These are phyloP conservation scores for Juncus inflexus DNA, from an alignment of 176 grass and related monocot genomes.

Conservation along the genomic window DNA sequence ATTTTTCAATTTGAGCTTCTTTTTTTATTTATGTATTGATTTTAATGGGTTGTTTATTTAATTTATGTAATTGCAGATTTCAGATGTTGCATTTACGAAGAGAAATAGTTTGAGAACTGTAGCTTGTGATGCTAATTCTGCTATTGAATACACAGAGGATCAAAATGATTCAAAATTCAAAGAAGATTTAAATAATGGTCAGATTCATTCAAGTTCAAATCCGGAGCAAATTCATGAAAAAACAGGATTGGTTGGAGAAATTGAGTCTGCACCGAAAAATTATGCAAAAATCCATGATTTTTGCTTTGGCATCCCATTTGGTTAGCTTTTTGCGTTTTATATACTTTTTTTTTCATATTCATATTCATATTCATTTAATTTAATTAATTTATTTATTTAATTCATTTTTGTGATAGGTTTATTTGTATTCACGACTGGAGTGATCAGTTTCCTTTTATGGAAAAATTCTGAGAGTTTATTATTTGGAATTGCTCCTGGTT, in stretches of 20 bases:
- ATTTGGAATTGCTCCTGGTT: constrained; percentile 63
- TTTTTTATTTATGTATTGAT: background rate
- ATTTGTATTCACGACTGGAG: constrained; percentile 60
- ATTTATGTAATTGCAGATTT: constrained; percentile 33
- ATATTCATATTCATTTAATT: background rate
- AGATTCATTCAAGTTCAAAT: constrained; percentile 23
- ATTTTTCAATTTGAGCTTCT: background rate
- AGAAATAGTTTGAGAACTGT: constrained; percentile 33
- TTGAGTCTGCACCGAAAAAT: constrained; percentile 40
- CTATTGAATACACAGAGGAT: constrained; percentile 38
- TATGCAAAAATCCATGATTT: constrained; percentile 91
- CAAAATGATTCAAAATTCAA: constrained; percentile 21
- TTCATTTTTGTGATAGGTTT: constrained; percentile 43
- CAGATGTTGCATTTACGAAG: constrained; percentile 42
- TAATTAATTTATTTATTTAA: constrained; percentile 3
- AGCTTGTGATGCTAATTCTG: constrained; percentile 33
- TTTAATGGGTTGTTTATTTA: constrained; percentile 13
- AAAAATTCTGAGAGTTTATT: constrained; percentile 61
- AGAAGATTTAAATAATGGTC: constrained; percentile 3
- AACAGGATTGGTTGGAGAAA: constrained; percentile 28
- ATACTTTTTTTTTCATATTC: background rate
- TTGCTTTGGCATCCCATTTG: constrained; percentile 92
- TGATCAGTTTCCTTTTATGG: constrained; percentile 78
- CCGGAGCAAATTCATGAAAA: constrained; percentile 28
- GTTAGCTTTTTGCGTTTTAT: constrained; percentile 35